Evolutionary conservation across 345 rosid genomes (phyloP).

Genomic region (Arabidopsis arenosa): DNA sequence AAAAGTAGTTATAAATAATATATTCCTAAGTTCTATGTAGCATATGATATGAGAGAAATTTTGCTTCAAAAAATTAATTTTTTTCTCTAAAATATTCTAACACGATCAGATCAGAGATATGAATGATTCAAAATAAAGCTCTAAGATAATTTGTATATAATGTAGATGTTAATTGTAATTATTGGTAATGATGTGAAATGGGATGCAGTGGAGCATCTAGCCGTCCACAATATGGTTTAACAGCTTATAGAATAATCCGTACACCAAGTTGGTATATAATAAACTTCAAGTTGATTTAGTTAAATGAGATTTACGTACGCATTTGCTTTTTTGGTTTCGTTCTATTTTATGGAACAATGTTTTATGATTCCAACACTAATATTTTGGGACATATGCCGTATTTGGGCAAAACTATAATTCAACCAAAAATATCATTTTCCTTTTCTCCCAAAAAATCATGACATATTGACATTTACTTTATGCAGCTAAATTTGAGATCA

Average conservation of each 20-base stretch:
- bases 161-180: background rate
- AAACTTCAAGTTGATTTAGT: slow-evolving; percentile 31
- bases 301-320: slow-evolving; percentile 17
- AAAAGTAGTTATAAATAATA: too few species aligned
- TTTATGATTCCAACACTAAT: slow-evolving; percentile 27
- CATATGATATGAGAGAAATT: too few species aligned
- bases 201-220: slow-evolving; percentile 35
- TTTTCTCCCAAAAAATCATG: background rate
- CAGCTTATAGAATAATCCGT: slow-evolving; percentile 40
- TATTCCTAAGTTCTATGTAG: too few species aligned
- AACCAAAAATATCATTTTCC: background rate
- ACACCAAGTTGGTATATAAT: slow-evolving; percentile 34
- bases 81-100: background rate
- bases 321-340: background rate
- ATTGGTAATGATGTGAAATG: slow-evolving; percentile 21
- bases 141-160: background rate
- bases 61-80: too few species aligned
- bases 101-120: background rate
- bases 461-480: background rate
- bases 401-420: slow-evolving; percentile 44
- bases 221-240: slow-evolving; percentile 30
- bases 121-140: background rate
- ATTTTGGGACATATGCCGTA: slow-evolving; percentile 31
- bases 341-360: slow-evolving; percentile 10
- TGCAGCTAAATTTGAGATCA: background rate